Conservation (phyloP, 768 basidiomycete species). For the Mycena alexandri region DNA sequence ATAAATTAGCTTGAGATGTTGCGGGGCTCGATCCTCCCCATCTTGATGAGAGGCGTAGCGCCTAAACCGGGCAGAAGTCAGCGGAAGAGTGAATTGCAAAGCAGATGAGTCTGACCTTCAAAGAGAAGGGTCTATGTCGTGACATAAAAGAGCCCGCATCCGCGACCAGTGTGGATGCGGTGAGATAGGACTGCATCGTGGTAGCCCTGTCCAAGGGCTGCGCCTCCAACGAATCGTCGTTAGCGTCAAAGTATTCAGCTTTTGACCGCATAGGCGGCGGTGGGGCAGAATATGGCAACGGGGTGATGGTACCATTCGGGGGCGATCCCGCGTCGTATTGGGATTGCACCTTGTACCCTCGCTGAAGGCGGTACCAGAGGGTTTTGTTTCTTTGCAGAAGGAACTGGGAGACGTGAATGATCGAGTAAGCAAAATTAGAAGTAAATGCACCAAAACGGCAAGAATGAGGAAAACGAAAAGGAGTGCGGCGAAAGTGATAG, state of each 20-base stretch:
- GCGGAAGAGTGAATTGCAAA: neutral
- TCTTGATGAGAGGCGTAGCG: slow-evolving; percentile 29
- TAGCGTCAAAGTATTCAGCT: neutral
- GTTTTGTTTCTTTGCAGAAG: slow-evolving; percentile 42
- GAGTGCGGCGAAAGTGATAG: slow-evolving; percentile 31
- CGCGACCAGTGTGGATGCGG: slow-evolving; percentile 43
- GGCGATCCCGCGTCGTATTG: slow-evolving; percentile 40
- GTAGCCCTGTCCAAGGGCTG: slow-evolving; percentile 21
- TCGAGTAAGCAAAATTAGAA: no score
- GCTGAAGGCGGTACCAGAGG: slow-evolving; percentile 43
- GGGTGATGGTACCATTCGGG: slow-evolving; percentile 18
- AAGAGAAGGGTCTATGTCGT: slow-evolving; percentile 10
- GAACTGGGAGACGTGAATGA: slow-evolving; percentile 29
- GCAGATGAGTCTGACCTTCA: slow-evolving; percentile 24
- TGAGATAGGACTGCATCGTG: slow-evolving; percentile 36
- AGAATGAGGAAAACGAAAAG: slow-evolving; percentile 35
- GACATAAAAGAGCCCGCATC: slow-evolving; percentile 36
- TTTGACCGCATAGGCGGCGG: slow-evolving; percentile 14
- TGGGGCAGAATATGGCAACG: slow-evolving; percentile 14
- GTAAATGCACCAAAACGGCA: slow-evolving; percentile 35
- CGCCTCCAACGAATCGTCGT: slow-evolving; percentile 30
- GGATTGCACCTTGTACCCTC: slow-evolving; percentile 46
- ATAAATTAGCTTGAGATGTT: neutral
- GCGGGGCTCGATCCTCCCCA: slow-evolving; percentile 15
- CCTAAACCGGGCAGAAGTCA: slow-evolving; percentile 1